These are phyloP conservation scores for Crucibulum laeve DNA, from an alignment of 768 basidiomycete genomes.

Conservation along the genomic window DNA sequence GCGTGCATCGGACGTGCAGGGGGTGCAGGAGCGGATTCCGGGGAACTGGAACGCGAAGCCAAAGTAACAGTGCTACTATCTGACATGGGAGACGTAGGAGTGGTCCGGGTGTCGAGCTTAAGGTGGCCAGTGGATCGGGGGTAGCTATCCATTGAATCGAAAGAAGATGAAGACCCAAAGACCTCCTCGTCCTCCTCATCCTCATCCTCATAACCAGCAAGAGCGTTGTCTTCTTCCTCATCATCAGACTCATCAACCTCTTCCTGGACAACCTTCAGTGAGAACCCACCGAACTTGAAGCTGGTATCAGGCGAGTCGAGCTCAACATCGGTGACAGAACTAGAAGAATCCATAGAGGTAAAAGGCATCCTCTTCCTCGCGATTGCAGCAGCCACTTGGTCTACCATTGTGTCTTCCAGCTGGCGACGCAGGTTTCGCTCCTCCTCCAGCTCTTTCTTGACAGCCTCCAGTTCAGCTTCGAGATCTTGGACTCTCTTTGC, in stretches of 20 bases:
- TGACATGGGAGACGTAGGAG: constrained; percentile 15
- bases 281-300: constrained; percentile 34
- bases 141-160: constrained; percentile 49
- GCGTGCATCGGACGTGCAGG: constrained; percentile 19
- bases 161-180: constrained; percentile 48
- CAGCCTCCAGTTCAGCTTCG: constrained; percentile 46
- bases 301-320: constrained; percentile 39
- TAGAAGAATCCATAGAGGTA: constrained; percentile 60
- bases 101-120: constrained; percentile 14
- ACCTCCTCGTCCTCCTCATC: constrained; percentile 64
- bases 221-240: constrained; percentile 9
- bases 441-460: constrained; percentile 22
- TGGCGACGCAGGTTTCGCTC: constrained; percentile 16
- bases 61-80: constrained; percentile 13
- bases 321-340: constrained; percentile 69
- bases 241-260: constrained; percentile 46
- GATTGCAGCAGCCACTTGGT: background rate
- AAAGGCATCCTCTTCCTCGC: constrained; percentile 41
- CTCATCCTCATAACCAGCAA: constrained; percentile 31
- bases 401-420: constrained; percentile 13
- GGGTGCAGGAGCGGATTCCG: constrained; percentile 6
- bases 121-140: constrained; percentile 25
- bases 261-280: constrained; percentile 56
- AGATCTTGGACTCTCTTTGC: constrained; percentile 22
- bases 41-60: constrained; percentile 9